Base-by-base conservation (phyloP, 495 filamentous ascomycete genomes). In the Penicillium manginii region DNA sequence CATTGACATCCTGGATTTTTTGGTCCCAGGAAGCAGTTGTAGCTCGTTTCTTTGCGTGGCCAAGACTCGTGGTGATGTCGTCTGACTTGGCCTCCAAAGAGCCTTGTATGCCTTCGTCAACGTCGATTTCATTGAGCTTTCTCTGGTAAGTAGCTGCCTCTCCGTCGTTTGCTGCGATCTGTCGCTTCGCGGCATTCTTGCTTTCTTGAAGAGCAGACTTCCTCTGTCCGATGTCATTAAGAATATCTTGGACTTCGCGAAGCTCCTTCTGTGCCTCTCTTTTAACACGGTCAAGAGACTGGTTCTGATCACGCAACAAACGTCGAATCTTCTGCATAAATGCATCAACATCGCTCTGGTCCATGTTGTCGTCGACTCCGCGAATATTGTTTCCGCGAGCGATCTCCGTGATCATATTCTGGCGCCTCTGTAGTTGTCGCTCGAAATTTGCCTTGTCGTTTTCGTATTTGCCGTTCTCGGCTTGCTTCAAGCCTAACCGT, bases 361-460 rank as follows among this genome's bases (percentile, higher is more conserved):
- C 86, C 51, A 97, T 73, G 39, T 92, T 85, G 10, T 83, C 83
- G 52, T 96, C 91, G 64, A 91, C 93, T 0, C 92, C 93, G 19
- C 89, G 86, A 54, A 98, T 88, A 55, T 85, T 88, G 69, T 97
- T 91, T n/a, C 76, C 78, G 26, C 86, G 82, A 17, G 92, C 89
- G 43, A 89, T 83, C 11, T 96, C 88, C 60, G 84, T 90, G 57
- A 97, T 86, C 71, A 96, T 82, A 1, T 75, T 77, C 57, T 87
- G 81, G 23, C 93, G 87, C 22, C 81, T 73, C 59, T 82, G 76
- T 5, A 96, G 65, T 50, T 96, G 89, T 11, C 86, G 84, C 67
- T 97, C 91, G 64, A 93, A 92, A 59, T 88, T 89, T 64, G 88
- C 86, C 70, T 92, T 91, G 68, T 97, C 86, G 8, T 93, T 92